These are phyloP conservation scores for Alternaria sp. DNA, from an alignment of 2,329 filamentous ascomycete species.

Conservation along the genomic window DNA sequence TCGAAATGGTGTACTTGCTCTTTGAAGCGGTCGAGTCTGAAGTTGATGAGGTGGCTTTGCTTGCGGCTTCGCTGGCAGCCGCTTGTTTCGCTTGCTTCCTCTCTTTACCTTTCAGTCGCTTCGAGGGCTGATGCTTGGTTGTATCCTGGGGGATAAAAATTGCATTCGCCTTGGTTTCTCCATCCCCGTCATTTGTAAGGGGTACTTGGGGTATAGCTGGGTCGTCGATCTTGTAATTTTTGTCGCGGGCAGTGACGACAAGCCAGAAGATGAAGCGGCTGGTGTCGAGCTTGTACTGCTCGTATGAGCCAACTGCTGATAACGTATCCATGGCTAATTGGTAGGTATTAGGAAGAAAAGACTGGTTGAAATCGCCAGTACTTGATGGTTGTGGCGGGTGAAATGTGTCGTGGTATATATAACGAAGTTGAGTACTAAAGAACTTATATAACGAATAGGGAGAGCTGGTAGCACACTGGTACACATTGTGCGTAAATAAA, in stretches of 20 bases:
- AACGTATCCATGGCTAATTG: not conserved
- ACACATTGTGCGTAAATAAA: not conserved
- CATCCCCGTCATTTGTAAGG: too few relatives aligned
- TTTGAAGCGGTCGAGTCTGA: not conserved
- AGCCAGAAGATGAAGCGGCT: constrained; percentile 6
- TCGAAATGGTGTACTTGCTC: constrained; percentile 4
- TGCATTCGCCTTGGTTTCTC: too few relatives aligned
- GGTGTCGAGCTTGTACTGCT: constrained; percentile 7
- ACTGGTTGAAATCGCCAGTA: not conserved
- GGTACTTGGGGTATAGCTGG: not conserved
- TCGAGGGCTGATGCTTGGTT: not conserved
- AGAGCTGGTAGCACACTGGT: not conserved
- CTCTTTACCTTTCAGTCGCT: constrained; percentile 2
- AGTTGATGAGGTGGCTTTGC: not conserved
- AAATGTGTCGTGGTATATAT: not conserved
- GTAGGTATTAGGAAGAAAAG: not conserved
- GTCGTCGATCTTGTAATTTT: not conserved
- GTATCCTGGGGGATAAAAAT: not conserved
- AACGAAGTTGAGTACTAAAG: not conserved
- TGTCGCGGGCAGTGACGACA: not conserved
- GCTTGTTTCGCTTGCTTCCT: not conserved
- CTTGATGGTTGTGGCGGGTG: not conserved
- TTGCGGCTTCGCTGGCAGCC: not conserved
- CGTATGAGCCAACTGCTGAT: constrained; percentile 1
- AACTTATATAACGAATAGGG: not conserved